A percentile compares a stretch with the other conserved stretches of the same genome.
Evolutionary conservation across 2,329 filamentous ascomycete genomes (phyloP).

Genomic region (Trichoderma sp.): DNA sequence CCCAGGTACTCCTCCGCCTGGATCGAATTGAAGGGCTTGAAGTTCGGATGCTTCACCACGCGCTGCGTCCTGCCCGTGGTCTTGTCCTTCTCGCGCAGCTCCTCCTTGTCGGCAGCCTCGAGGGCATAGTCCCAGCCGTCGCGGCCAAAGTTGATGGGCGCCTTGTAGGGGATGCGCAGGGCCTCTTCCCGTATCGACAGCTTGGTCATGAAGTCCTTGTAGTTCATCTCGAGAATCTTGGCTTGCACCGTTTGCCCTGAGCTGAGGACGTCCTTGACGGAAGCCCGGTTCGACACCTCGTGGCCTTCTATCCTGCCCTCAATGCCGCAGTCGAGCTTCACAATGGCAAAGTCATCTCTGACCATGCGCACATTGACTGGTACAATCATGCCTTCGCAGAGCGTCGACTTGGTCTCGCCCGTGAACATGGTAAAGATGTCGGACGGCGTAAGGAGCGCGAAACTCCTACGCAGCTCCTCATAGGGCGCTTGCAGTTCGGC

Average conservation of each 20-base stretch:
- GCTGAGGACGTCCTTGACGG: slow-evolving; percentile 73
- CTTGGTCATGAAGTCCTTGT: slow-evolving; percentile 80
- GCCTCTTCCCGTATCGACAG: slow-evolving; percentile 82
- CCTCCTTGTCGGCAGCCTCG: slow-evolving; percentile 80
- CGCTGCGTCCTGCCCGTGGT: slow-evolving; percentile 82
- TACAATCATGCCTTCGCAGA: slow-evolving; percentile 89
- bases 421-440: slow-evolving; percentile 97
- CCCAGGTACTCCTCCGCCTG: slow-evolving; percentile 94
- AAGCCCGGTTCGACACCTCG: slow-evolving; percentile 74
- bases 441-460: slow-evolving; percentile 67
- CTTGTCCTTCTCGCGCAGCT: slow-evolving; percentile 82
- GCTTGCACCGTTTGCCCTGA: slow-evolving; percentile 83
- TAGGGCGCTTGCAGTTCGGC: slow-evolving; percentile 91
- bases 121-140: slow-evolving; percentile 86
- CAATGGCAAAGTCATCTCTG: slow-evolving; percentile 90
- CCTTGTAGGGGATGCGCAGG: slow-evolving; percentile 71
- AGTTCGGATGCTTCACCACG: slow-evolving; percentile 97
- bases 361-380: slow-evolving; percentile 85
- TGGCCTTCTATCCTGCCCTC: slow-evolving; percentile 83
- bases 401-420: slow-evolving; percentile 82
- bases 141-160: slow-evolving; percentile 69
- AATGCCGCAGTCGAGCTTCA: slow-evolving; percentile 89
- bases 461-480: slow-evolving; percentile 86
- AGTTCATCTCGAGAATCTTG: slow-evolving; percentile 85
- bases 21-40: slow-evolving; percentile 86